These are phyloP conservation scores for Quercus glauca DNA, from an alignment of 306 rosid genomes.

Conservation along the genomic window DNA sequence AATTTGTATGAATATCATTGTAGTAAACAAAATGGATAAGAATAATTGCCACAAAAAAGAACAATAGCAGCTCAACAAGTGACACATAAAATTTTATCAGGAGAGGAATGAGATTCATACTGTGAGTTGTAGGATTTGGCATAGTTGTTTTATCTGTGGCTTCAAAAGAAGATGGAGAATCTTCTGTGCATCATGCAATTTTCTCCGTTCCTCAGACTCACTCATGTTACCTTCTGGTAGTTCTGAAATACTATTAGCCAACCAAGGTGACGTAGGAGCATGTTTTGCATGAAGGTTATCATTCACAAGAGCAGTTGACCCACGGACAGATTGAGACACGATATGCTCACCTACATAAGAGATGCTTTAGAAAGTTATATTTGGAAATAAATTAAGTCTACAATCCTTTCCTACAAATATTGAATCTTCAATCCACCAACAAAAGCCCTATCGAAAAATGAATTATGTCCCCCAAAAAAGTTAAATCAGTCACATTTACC, in stretches of 20 bases:
- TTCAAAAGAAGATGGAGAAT: conserved; percentile 38
- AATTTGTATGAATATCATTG: conserved; percentile 17
- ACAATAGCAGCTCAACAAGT: conserved; percentile 5
- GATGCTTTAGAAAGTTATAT: conserved; percentile 27
- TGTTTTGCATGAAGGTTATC: conserved; percentile 8
- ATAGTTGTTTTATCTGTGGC: conserved; percentile 37
- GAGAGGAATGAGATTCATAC: conserved; percentile 30
- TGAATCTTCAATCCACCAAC: conserved; percentile 19
- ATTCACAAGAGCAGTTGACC: conserved; percentile 30
- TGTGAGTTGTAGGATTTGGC: conserved; percentile 40
- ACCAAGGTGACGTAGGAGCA: conserved; percentile 5
- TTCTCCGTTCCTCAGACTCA: conserved; percentile 30
- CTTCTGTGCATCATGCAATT: conserved; percentile 29
- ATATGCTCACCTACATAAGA: conserved; percentile 42
- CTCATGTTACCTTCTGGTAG: conserved; percentile 11
- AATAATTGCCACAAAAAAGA: background rate
- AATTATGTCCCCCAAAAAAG: conserved; percentile 6
- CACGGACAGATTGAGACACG: conserved; percentile 25
- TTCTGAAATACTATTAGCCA: conserved; percentile 5
- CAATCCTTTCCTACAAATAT: background rate
- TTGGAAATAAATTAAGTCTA: conserved; percentile 15
- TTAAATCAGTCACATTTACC: conserved; percentile 41
- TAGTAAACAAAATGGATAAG: background rate
- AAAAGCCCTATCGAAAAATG: conserved; percentile 1
- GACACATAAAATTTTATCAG: background rate